phyloP scores from a whole-genome alignment of 371 early-diverging fungal species.

The Circinella umbellata region DNA sequence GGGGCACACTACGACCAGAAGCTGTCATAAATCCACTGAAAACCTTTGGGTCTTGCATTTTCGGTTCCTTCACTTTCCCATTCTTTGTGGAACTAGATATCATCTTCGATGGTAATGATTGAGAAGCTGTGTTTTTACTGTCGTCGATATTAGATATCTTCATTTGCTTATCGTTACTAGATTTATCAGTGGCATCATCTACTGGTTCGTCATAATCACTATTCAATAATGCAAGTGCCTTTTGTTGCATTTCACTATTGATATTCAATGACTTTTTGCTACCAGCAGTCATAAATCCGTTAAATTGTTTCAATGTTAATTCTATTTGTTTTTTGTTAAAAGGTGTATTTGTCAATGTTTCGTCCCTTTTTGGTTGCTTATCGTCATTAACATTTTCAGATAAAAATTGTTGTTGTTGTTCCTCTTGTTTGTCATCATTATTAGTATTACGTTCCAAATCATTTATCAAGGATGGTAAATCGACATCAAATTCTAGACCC shows the following conservation, averaged over 20 bases:
- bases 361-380: neutral
- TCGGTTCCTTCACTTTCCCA: too few species aligned
- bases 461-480: conserved; percentile 12
- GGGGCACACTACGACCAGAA: neutral
- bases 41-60: neutral
- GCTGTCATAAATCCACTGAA: neutral
- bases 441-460: neutral
- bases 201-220: too few species aligned
- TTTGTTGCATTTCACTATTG: conserved; percentile 20
- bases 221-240: conserved; percentile 14
- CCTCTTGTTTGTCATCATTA: neutral
- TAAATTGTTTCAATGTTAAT: conserved; percentile 15
- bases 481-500: conserved; percentile 19
- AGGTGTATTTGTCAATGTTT: neutral
- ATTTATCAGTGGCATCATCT: neutral
- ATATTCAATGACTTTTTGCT: conserved; percentile 27
- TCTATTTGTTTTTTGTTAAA: conserved; percentile 22
- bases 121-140: too few species aligned
- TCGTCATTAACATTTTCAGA: neutral
- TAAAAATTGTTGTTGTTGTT: neutral
- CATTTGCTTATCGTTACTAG: too few species aligned
- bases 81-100: too few species aligned
- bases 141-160: too few species aligned
- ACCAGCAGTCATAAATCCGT: conserved; percentile 24
- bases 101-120: too few species aligned